Base-by-base conservation (phyloP, 768 basidiomycete genomes). In the Termitomyces sp. region DNA sequence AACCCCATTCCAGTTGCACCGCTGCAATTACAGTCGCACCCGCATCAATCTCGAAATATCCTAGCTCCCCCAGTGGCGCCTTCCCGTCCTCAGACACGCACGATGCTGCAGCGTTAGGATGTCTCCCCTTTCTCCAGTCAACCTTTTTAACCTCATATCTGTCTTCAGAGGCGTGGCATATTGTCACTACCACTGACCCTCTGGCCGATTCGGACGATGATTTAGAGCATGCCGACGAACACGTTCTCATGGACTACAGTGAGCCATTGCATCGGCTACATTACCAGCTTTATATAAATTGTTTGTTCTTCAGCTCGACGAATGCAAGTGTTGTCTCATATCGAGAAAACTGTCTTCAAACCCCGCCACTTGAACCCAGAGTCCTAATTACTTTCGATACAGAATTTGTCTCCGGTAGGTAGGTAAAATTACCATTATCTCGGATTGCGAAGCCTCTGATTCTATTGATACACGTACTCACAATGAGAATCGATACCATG, bases 171-270 rank as follows among this genome's bases (percentile, higher is more conserved):
- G 89, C 90, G 7, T 92, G 89, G 89, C 84, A 88, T 66, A 74
- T 84, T 36, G 80, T 86, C 33, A 79, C 79, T 42, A 83, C 81
- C 32, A 79, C 79, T 39, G 89, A 92, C 68, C 87, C 90, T 16
- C 75, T 91, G 16, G 76, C 74, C 13, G 89, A 90, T 74, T 91
- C 90, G 13, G 90, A 92, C 65, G 88, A 88, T 42, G 91, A 92
- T 67, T 72, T 66, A 36, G 67, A 67, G 33, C 55, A 78, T 58
- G 76, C 79, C 58, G 88, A 91, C 61, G 85, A 89, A 59, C 76
- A 89, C 64, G 76, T 82, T 50, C 80, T 83, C 46, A 69, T 79
- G 53, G 90, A 92, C 66, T 91, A 91, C 67, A 77, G 90, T 89
- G 67, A 68, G 88, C 59, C 39, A 51, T 24, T 35, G 8, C 16